phyloP scores from a whole-genome alignment of 2,329 filamentous ascomycete species.

The Hymenoscyphus repandus region DNA sequence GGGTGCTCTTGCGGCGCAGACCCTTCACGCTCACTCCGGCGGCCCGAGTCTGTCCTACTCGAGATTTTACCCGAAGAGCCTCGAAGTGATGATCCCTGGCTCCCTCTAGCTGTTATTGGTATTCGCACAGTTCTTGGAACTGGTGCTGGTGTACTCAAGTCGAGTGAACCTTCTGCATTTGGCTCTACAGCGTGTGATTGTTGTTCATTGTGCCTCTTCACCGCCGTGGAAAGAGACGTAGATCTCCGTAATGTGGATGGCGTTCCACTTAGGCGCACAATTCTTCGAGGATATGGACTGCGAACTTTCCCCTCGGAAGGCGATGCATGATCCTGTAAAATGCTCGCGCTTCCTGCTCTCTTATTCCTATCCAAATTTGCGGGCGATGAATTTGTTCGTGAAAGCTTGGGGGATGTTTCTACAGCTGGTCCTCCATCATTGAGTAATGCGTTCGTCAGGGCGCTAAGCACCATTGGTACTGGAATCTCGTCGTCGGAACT shows the following conservation, averaged over 20 bases:
- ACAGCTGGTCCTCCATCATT: slow-evolving; percentile 45
- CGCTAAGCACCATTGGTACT: slow-evolving; percentile 77
- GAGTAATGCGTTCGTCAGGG: slow-evolving; percentile 81
- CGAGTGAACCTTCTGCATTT: slow-evolving; percentile 26
- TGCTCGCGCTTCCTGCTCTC: slow-evolving; percentile 16
- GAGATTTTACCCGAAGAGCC: slow-evolving; percentile 27
- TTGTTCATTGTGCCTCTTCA: slow-evolving; percentile 21
- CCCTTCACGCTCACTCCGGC: slow-evolving; percentile 20
- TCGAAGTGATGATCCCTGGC: slow-evolving; percentile 19
- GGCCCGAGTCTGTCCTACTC: slow-evolving; percentile 20
- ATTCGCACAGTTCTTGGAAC: slow-evolving; percentile 27
- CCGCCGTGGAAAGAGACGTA: slow-evolving; percentile 25
- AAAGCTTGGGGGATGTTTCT: slow-evolving; percentile 17
- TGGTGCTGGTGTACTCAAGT: slow-evolving; percentile 30
- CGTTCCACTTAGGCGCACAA: slow-evolving; percentile 31
- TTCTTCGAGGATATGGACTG: slow-evolving; percentile 27
- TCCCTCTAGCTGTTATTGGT: slow-evolving; percentile 23
- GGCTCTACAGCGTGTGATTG: slow-evolving; percentile 5
- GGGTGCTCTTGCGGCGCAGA: slow-evolving; percentile 31
- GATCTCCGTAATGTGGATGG: slow-evolving; percentile 26
- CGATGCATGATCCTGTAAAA: slow-evolving; percentile 9
- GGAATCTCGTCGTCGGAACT: slow-evolving; percentile 94
- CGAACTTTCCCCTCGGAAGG: slow-evolving; percentile 15
- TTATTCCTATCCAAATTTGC: slow-evolving; percentile 10
- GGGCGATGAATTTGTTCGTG: slow-evolving; percentile 17